These are phyloP conservation scores for Scutellaria baicalensis DNA, from an alignment of 257 asterid species.

Conservation along the genomic window DNA sequence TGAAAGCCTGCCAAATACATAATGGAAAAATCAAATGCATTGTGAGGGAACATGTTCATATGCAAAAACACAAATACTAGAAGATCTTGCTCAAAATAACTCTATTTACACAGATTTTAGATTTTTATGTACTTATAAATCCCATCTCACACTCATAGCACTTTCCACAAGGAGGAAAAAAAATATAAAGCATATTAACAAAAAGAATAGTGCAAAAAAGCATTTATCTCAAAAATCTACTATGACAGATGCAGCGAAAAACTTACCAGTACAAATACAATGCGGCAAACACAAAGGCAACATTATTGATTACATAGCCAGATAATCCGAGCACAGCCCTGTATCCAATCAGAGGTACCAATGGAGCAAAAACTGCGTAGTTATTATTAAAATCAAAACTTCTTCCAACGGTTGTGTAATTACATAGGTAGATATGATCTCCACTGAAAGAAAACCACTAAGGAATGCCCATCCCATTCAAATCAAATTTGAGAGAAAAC, in stretches of 20 bases:
- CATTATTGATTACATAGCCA: slow-evolving; percentile 69
- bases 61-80: neutral
- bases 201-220: slow-evolving; percentile 4
- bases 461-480: neutral
- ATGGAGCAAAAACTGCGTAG: slow-evolving; percentile 72
- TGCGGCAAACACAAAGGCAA: slow-evolving; percentile 65
- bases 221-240: neutral
- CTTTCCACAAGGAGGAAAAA: slow-evolving; percentile 3
- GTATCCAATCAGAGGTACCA: slow-evolving; percentile 73
- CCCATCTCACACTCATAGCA: neutral
- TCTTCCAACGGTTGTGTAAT: neutral
- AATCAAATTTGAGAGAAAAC: neutral
- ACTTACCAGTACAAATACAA: slow-evolving; percentile 64
- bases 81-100: neutral
- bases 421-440: neutral
- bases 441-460: neutral
- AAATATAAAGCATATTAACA: neutral
- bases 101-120: neutral
- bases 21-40: neutral
- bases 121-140: neutral
- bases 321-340: slow-evolving; percentile 85
- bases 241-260: neutral
- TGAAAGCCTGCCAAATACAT: slow-evolving; percentile 59
- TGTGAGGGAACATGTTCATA: neutral
- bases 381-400: slow-evolving; percentile 8